A percentile compares a stretch with the other conserved stretches of the same genome.
phyloP scores from a whole-genome alignment of 129 eudicot genomes.

The Centrapalus pauciflorus region DNA sequence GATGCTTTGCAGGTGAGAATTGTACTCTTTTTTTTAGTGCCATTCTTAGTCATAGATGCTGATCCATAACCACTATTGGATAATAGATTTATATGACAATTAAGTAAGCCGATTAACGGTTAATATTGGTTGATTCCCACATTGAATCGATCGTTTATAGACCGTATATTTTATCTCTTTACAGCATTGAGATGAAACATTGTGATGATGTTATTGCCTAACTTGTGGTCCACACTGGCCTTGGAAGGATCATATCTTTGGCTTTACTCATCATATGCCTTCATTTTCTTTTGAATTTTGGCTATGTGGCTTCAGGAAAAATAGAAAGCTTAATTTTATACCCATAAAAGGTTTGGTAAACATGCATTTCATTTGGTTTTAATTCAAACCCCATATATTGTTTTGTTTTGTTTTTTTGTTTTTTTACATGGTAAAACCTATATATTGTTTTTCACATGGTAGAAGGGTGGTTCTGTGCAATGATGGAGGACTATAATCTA shows the following conservation, averaged over 20 bases:
- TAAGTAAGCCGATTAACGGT: neutral
- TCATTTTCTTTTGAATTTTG: neutral
- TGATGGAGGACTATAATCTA: no score
- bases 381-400: neutral
- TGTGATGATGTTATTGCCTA: neutral
- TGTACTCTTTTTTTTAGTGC: neutral
- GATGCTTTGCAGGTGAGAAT: slow-evolving; percentile 8
- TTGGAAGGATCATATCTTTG: neutral
- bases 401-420: neutral
- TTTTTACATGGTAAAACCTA: neutral
- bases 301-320: neutral
- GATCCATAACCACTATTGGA: neutral
- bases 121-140: neutral
- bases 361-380: slow-evolving; percentile 17
- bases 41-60: neutral
- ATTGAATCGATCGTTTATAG: neutral
- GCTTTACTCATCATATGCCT: neutral
- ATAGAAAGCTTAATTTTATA: neutral
- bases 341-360: neutral
- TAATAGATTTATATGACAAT: neutral
- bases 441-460: no score
- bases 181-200: neutral
- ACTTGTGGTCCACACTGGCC: slow-evolving; percentile 17
- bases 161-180: neutral
- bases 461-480: no score